phyloP scores from a whole-genome alignment of 2,329 filamentous ascomycete species.

The Verticillium nonalfalfae region DNA sequence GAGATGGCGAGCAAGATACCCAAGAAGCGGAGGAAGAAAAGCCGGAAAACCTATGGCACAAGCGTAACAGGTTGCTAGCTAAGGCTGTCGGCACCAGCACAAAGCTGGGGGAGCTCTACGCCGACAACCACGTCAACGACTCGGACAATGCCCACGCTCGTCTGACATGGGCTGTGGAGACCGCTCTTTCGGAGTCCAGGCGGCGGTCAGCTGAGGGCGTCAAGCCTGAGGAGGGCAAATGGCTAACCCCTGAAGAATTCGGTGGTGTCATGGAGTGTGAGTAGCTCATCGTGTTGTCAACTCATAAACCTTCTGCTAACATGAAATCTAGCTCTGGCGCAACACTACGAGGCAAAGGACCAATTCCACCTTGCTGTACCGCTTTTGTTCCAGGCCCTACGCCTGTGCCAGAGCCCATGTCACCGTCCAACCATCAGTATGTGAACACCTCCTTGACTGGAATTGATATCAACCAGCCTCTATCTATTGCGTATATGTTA shows the following conservation, averaged over 20 bases:
- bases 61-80: slow-evolving; percentile 61
- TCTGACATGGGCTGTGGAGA: slow-evolving; percentile 77
- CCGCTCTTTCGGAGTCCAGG: slow-evolving; percentile 66
- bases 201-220: slow-evolving; percentile 61
- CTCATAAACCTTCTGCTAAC: slow-evolving; percentile 16
- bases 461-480: neutral
- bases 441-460: slow-evolving; percentile 18
- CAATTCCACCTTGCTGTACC: slow-evolving; percentile 79
- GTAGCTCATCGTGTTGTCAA: slow-evolving; percentile 4
- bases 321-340: slow-evolving; percentile 54
- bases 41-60: slow-evolving; percentile 45
- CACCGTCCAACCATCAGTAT: slow-evolving; percentile 74
- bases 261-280: slow-evolving; percentile 67
- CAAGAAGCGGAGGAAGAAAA: slow-evolving; percentile 17
- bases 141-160: slow-evolving; percentile 67
- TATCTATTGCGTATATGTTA: neutral
- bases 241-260: slow-evolving; percentile 65
- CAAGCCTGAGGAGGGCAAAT: slow-evolving; percentile 63
- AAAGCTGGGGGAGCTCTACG: slow-evolving; percentile 81
- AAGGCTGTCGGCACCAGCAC: slow-evolving; percentile 71
- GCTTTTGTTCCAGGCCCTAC: slow-evolving; percentile 78
- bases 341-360: slow-evolving; percentile 67
- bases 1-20: slow-evolving; percentile 9
- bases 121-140: slow-evolving; percentile 68
- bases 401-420: slow-evolving; percentile 60